Conservation (phyloP, 805 yeast genomes). For the Saccharomycopsis malanga region DNA sequence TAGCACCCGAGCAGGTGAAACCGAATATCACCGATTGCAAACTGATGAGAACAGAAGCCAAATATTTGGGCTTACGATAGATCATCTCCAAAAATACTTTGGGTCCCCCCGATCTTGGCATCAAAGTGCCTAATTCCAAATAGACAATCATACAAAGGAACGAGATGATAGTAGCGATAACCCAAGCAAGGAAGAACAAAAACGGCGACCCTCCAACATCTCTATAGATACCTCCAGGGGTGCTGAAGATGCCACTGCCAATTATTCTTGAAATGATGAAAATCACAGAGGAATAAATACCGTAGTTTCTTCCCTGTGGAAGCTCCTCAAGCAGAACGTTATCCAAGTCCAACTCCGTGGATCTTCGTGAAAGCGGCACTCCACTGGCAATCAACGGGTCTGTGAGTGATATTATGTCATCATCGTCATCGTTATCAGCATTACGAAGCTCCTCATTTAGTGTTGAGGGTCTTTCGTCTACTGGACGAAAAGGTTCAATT, state of each 20-base stretch:
- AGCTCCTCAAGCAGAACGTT: constrained; percentile 30
- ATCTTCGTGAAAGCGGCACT: constrained; percentile 3
- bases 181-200: constrained; percentile 57
- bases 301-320: constrained; percentile 73
- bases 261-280: constrained; percentile 61
- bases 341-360: constrained; percentile 14
- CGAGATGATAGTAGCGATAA: constrained; percentile 51
- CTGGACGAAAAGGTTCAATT: no score
- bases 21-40: constrained; percentile 48
- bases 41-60: constrained; percentile 45
- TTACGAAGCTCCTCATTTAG: no score
- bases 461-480: no score
- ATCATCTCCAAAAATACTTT: constrained; percentile 66
- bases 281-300: constrained; percentile 57
- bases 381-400: constrained; percentile 18
- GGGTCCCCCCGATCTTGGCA: constrained; percentile 72
- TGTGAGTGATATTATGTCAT: constrained; percentile 4
- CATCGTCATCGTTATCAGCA: constrained; percentile 2
- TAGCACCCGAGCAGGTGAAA: constrained; percentile 45
- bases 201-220: constrained; percentile 64
- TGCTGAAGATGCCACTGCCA: constrained; percentile 75
- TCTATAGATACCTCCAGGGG: constrained; percentile 57
- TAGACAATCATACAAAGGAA: constrained; percentile 62
- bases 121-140: constrained; percentile 61
- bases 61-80: constrained; percentile 51